Percentiles rank a stretch among this genome's conserved stretches.
Evolutionary conservation across 2,329 filamentous ascomycete species (phyloP).

Genomic region (Fusarium devonianum): DNA sequence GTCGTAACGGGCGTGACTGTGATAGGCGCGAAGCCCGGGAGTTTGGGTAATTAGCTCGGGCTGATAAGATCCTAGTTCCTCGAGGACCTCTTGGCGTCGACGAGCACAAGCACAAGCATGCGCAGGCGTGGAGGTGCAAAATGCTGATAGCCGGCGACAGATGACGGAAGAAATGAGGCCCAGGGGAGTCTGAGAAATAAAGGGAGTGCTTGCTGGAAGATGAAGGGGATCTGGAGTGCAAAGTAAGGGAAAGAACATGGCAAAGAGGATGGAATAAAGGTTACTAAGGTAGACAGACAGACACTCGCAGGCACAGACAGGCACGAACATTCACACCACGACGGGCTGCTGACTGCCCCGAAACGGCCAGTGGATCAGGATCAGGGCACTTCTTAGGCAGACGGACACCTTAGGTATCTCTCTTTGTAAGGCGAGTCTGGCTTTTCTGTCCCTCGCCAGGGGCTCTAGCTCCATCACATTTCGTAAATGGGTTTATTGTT

Average conservation of each 20-base stretch:
- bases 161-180: not conserved
- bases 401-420: too few species aligned
- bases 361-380: conserved; percentile 21
- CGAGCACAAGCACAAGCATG: not conserved
- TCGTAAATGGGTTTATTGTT: too few species aligned
- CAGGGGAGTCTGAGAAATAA: not conserved
- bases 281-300: conserved; percentile 6
- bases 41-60: conserved; percentile 21
- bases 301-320: too few species aligned
- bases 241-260: not conserved
- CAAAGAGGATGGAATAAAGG: not conserved
- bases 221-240: not conserved
- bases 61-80: conserved; percentile 17
- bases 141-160: not conserved
- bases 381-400: too few species aligned
- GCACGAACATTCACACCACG: conserved; percentile 2
- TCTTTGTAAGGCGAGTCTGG: too few species aligned
- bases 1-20: conserved; percentile 9
- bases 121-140: not conserved
- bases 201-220: not conserved
- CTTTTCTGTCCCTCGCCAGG: too few species aligned
- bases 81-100: conserved; percentile 1
- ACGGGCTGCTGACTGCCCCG: not conserved
- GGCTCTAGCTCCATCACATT: too few species aligned
- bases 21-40: conserved; percentile 23